These are phyloP conservation scores for Castanopsis chinensis DNA, from an alignment of 306 rosid species.

Conservation along the genomic window DNA sequence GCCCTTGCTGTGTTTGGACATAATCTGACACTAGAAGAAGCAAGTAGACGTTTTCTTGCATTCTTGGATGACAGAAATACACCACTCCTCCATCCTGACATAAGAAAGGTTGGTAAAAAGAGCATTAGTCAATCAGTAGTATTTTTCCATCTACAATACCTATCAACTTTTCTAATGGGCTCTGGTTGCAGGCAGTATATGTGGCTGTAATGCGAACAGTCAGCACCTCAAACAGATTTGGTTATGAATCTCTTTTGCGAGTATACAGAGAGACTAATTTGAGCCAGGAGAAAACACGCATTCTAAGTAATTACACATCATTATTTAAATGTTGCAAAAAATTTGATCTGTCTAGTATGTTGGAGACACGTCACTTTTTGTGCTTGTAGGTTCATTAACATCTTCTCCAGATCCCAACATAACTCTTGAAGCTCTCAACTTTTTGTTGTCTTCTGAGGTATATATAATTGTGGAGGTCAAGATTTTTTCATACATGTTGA, in stretches of 20 bases:
- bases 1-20: slow-evolving; percentile 75
- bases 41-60: slow-evolving; percentile 62
- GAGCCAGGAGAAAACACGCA: slow-evolving; percentile 86
- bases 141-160: slow-evolving; percentile 6
- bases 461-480: slow-evolving; percentile 6
- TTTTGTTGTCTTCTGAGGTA: slow-evolving; percentile 41
- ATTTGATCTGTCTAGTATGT: background rate
- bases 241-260: slow-evolving; percentile 73
- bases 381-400: slow-evolving; percentile 38
- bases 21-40: slow-evolving; percentile 75
- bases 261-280: slow-evolving; percentile 76
- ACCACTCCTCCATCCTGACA: slow-evolving; percentile 82
- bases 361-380: background rate
- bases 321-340: background rate
- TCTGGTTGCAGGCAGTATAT: slow-evolving; percentile 69
- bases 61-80: slow-evolving; percentile 78
- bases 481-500: slow-evolving; percentile 1
- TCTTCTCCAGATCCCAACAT: slow-evolving; percentile 42
- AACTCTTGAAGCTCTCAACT: slow-evolving; percentile 49
- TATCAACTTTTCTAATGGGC: slow-evolving; percentile 26
- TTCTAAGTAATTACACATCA: slow-evolving; percentile 53
- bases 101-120: slow-evolving; percentile 61
- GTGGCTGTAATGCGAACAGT: slow-evolving; percentile 72
- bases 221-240: slow-evolving; percentile 52
- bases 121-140: slow-evolving; percentile 1